These are phyloP conservation scores for Suillus subluteus DNA, from an alignment of 768 basidiomycete genomes.

Conservation along the genomic window DNA sequence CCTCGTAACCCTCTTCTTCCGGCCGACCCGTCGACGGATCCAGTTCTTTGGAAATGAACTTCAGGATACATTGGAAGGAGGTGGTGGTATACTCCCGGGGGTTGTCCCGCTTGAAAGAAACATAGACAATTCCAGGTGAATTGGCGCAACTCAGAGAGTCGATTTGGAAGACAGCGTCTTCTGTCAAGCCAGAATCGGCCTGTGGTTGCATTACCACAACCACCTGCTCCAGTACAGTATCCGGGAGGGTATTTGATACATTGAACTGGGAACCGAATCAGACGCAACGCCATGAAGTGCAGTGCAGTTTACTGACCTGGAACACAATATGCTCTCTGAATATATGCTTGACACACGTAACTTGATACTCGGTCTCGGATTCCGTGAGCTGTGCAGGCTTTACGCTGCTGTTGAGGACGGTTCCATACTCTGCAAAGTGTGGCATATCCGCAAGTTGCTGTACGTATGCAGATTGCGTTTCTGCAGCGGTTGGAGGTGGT, in stretches of 20 bases:
- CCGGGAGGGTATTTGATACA: constrained; percentile 93
- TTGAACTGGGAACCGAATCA: constrained; percentile 70
- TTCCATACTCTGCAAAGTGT: constrained; percentile 83
- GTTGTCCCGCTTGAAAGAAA: constrained; percentile 85
- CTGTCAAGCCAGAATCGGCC: constrained; percentile 73
- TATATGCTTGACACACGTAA: constrained; percentile 94
- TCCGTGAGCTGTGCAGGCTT: constrained; percentile 88
- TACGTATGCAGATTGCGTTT: constrained; percentile 86
- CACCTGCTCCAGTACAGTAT: constrained; percentile 93
- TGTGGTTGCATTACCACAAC: constrained; percentile 91
- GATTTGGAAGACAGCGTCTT: constrained; percentile 93
- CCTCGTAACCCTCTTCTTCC: constrained; percentile 98
- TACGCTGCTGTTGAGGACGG: constrained; percentile 83
- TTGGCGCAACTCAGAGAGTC: constrained; percentile 66
- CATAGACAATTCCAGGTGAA: constrained; percentile 88
- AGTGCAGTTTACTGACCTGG: constrained; percentile 62
- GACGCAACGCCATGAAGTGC: constrained; percentile 4
- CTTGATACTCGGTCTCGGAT: constrained; percentile 97
- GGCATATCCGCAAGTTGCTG: constrained; percentile 86
- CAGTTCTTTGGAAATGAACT: constrained; percentile 96
- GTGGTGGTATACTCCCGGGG: constrained; percentile 79
- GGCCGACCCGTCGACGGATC: constrained; percentile 95
- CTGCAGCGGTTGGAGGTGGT: constrained; percentile 80
- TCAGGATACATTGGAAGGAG: constrained; percentile 89
- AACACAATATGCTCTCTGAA: constrained; percentile 96